These are phyloP conservation scores for Claviceps lovelessii DNA, from an alignment of 2,329 filamentous ascomycete species.

Conservation along the genomic window DNA sequence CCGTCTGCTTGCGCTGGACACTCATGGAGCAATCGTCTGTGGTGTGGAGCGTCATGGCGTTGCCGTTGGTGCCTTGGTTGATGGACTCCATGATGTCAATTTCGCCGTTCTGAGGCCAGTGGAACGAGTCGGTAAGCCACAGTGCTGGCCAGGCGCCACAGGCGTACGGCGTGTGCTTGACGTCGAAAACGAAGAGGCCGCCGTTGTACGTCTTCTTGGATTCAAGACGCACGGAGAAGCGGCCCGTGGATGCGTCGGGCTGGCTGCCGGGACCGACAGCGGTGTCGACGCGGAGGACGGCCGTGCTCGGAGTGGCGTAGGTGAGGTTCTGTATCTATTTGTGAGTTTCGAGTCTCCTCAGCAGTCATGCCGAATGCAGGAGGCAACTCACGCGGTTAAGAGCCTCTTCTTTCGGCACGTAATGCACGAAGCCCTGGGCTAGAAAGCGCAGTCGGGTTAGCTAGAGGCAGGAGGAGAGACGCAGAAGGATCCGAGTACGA, in stretches of 20 bases:
- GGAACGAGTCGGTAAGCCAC: constrained; percentile 46
- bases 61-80: constrained; percentile 39
- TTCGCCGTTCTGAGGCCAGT: constrained; percentile 52
- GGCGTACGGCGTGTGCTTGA: constrained; percentile 47
- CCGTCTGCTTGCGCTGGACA: constrained; percentile 39
- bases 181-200: constrained; percentile 56
- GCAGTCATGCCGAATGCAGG: neutral
- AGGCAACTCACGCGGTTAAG: constrained; percentile 23
- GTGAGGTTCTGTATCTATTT: constrained; percentile 41
- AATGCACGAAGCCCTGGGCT: constrained; percentile 39
- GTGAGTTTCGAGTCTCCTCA: neutral
- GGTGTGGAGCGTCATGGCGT: constrained; percentile 47
- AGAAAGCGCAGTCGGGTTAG: neutral
- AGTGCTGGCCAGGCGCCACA: constrained; percentile 53
- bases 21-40: constrained; percentile 35
- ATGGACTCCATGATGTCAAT: constrained; percentile 48
- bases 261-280: constrained; percentile 31
- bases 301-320: constrained; percentile 36
- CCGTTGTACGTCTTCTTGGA: constrained; percentile 44
- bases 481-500: neutral
- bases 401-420: constrained; percentile 31
- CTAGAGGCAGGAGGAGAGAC: neutral
- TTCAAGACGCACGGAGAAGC: constrained; percentile 48
- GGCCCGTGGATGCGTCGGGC: constrained; percentile 42
- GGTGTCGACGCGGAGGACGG: constrained; percentile 47